A percentile compares a stretch with the other conserved stretches of the same genome.
Conservation (phyloP, 1,139 yeast genomes). For the Trichomonascaceae sp. region DNA sequence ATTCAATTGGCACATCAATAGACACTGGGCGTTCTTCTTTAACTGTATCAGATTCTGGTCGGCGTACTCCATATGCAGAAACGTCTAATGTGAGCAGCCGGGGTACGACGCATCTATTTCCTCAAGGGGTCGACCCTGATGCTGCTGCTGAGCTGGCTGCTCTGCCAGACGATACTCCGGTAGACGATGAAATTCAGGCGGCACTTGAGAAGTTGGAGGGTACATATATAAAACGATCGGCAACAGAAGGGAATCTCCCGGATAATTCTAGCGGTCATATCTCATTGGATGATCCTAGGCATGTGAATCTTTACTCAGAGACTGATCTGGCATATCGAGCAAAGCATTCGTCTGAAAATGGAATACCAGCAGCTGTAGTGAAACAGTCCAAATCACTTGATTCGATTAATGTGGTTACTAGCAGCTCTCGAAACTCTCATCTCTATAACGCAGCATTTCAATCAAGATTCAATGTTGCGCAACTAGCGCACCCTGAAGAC, state of each 20-base stretch:
- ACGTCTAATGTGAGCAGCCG: slow-evolving; percentile 17
- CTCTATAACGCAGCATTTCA: slow-evolving; percentile 20
- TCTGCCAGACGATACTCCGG: slow-evolving; percentile 69
- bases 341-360: background rate
- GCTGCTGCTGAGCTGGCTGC: slow-evolving; percentile 25
- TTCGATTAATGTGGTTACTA: slow-evolving; percentile 1
- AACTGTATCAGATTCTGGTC: background rate
- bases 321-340: slow-evolving; percentile 1
- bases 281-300: slow-evolving; percentile 1
- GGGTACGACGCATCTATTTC: slow-evolving; percentile 38
- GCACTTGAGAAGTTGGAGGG: slow-evolving; percentile 80
- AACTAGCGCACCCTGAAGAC: slow-evolving; percentile 7
- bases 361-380: background rate
- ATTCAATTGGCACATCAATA: slow-evolving; percentile 7
- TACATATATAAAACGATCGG: slow-evolving; percentile 29
- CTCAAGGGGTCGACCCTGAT: slow-evolving; percentile 33
- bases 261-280: slow-evolving; percentile 1
- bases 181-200: slow-evolving; percentile 64
- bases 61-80: background rate
- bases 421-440: slow-evolving; percentile 15
- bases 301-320: slow-evolving; percentile 6
- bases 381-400: background rate
- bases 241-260: background rate
- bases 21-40: slow-evolving; percentile 5
- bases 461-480: slow-evolving; percentile 17